phyloP scores from a whole-genome alignment of 345 rosid species.

The Dipteronia sinensis region DNA sequence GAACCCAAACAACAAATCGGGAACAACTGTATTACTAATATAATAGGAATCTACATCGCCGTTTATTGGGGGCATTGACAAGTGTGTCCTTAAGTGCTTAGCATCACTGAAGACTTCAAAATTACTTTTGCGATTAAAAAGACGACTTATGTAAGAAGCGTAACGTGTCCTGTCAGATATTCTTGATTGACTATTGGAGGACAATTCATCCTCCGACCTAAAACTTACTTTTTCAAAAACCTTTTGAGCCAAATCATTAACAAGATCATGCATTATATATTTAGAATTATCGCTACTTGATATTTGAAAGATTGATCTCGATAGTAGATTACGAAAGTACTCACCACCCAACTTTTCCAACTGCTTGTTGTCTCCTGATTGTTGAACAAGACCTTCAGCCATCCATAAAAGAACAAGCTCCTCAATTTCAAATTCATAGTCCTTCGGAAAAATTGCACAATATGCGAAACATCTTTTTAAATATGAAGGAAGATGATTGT shows the following conservation, averaged over 20 bases:
- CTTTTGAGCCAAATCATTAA: background rate
- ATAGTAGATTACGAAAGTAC: constrained; percentile 1
- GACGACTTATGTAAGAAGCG: background rate
- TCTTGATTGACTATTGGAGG: background rate
- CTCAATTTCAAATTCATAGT: too few species aligned
- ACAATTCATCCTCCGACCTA: background rate
- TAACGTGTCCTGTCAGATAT: background rate
- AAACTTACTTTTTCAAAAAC: background rate
- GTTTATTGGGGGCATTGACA: background rate
- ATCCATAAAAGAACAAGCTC: too few species aligned
- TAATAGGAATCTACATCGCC: rapidly evolving
- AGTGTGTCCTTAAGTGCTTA: background rate
- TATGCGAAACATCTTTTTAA: too few species aligned
- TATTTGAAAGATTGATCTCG: constrained; percentile 17
- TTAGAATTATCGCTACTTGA: background rate
- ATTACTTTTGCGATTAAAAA: background rate
- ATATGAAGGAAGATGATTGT: too few species aligned
- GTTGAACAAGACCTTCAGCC: too few species aligned
- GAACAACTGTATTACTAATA: background rate
- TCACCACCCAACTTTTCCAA: constrained; percentile 12
- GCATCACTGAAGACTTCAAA: background rate
- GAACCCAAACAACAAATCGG: background rate
- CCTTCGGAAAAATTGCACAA: too few species aligned
- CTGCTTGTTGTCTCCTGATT: background rate
- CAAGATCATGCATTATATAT: background rate